Conservation (phyloP, 1,139 yeast genomes). For the Protomyces lactucae-debilis region DNA sequence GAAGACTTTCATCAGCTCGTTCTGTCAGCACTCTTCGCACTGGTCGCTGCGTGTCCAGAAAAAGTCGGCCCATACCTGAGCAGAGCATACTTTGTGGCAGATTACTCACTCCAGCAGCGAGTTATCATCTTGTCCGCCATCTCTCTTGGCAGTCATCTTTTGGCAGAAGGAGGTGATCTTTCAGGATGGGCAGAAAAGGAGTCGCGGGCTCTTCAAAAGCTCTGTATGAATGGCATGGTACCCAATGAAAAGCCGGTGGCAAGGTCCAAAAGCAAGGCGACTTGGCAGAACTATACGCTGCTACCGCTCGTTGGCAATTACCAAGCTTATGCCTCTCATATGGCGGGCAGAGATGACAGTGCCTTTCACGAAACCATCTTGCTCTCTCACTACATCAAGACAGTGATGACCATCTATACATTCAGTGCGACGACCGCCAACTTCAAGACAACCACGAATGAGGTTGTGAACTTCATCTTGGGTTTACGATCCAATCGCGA, state of each 20-base stretch:
- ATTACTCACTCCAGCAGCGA: conserved; percentile 18
- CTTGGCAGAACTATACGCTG: neutral
- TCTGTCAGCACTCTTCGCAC: conserved; percentile 9
- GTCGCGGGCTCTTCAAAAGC: neutral
- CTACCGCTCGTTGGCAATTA: conserved; percentile 18
- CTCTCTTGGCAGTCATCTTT: conserved; percentile 5
- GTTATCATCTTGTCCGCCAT: conserved; percentile 11
- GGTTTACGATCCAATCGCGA: conserved; percentile 2
- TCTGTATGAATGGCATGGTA: neutral
- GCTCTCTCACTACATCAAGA: conserved; percentile 5
- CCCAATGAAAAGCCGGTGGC: neutral
- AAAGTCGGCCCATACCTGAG: conserved; percentile 11
- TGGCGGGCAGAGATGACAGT: conserved; percentile 2
- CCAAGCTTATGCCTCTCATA: conserved; percentile 6
- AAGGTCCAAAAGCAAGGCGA: neutral
- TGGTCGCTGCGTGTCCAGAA: conserved; percentile 10
- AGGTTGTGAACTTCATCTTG: conserved; percentile 2
- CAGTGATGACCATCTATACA: conserved; percentile 1
- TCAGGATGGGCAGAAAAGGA: neutral
- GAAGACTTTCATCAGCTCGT: conserved; percentile 11
- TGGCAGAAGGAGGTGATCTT: neutral
- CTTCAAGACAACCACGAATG: conserved; percentile 4
- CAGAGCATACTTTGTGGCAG: conserved; percentile 9
- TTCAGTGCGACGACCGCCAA: neutral
- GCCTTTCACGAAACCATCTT: conserved; percentile 13